phyloP scores from a whole-genome alignment of 1,284 basidiomycete species.

The Ganoderma lingzhi region DNA sequence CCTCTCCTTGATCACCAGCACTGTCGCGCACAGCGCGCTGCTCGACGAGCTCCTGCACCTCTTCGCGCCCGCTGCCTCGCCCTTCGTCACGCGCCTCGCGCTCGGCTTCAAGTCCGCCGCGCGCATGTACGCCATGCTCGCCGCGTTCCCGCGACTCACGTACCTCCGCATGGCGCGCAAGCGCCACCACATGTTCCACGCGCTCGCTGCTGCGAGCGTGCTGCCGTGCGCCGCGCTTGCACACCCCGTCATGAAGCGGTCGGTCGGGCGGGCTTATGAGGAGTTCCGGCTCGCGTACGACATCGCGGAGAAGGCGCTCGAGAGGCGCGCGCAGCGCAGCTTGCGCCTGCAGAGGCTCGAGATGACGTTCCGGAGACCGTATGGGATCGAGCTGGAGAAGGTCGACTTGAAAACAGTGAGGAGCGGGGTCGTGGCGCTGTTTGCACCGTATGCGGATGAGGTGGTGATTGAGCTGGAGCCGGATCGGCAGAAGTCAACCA shows the following conservation, averaged over 20 bases:
- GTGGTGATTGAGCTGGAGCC: neutral
- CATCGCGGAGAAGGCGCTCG: slow-evolving; percentile 11
- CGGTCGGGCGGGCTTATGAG: slow-evolving; percentile 1
- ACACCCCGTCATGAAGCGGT: slow-evolving; percentile 7
- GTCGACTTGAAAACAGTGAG: slow-evolving; percentile 5
- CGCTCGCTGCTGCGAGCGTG: slow-evolving; percentile 2
- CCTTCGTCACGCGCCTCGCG: neutral
- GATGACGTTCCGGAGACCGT: neutral
- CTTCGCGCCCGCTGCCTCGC: slow-evolving; percentile 5
- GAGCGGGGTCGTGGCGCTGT: neutral
- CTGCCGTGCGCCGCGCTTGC: slow-evolving; percentile 8
- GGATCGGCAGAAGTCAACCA: neutral
- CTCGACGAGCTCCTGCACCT: slow-evolving; percentile 4
- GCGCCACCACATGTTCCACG: slow-evolving; percentile 6
- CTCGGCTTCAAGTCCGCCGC: slow-evolving; percentile 9
- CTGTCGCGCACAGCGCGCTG: neutral
- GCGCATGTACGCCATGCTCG: slow-evolving; percentile 12
- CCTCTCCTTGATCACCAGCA: neutral
- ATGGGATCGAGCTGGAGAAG: slow-evolving; percentile 2
- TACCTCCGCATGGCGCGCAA: slow-evolving; percentile 11
- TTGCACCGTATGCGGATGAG: slow-evolving; percentile 4
- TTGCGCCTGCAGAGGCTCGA: slow-evolving; percentile 3
- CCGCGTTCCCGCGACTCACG: slow-evolving; percentile 2
- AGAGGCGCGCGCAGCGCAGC: slow-evolving; percentile 2
- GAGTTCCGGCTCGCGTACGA: slow-evolving; percentile 10